Evolutionary conservation across 495 filamentous ascomycete genomes (phyloP).

Genomic region (Tetracladium setigerum): DNA sequence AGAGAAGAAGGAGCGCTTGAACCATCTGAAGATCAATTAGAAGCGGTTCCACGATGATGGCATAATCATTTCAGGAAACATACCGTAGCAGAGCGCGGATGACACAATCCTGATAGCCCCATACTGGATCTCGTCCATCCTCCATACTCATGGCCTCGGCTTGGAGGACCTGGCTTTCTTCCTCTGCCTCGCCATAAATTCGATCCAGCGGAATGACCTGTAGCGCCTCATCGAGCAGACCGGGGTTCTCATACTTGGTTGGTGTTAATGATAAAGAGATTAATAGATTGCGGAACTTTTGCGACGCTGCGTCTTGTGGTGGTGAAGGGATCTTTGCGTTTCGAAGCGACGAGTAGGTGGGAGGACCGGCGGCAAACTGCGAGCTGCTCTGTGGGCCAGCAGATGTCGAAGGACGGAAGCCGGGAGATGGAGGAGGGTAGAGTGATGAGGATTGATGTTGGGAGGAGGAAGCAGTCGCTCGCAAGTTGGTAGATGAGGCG

Average conservation of each 20-base stretch:
- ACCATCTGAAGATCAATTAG: slow-evolving; percentile 61
- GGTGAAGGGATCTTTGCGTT: slow-evolving; percentile 77
- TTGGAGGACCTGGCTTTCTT: slow-evolving; percentile 78
- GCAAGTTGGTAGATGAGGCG: slow-evolving; percentile 34
- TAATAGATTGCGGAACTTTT: slow-evolving; percentile 80
- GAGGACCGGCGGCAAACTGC: slow-evolving; percentile 31
- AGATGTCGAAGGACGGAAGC: slow-evolving; percentile 33
- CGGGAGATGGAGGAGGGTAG: slow-evolving; percentile 23
- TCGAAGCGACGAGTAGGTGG: slow-evolving; percentile 59
- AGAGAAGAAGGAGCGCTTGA: slow-evolving; percentile 87
- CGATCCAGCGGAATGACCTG: slow-evolving; percentile 79
- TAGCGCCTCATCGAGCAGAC: slow-evolving; percentile 88
- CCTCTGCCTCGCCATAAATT: slow-evolving; percentile 89
- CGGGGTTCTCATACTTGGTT: slow-evolving; percentile 93
- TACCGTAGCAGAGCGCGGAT: slow-evolving; percentile 82
- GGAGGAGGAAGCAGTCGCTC: slow-evolving; percentile 23
- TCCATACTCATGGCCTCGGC: slow-evolving; percentile 82
- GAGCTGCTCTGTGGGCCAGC: slow-evolving; percentile 15
- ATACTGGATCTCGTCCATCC: slow-evolving; percentile 70
- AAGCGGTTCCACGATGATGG: slow-evolving; percentile 4
- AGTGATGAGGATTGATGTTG: neutral
- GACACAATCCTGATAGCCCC: slow-evolving; percentile 98
- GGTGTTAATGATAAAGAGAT: slow-evolving; percentile 76
- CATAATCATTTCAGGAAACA: slow-evolving; percentile 5
- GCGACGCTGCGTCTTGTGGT: slow-evolving; percentile 60